Evolutionary conservation across 768 basidiomycete genomes (phyloP), one percentile per base, ranked within the genome.

Genomic region (Favolaschia claudopus): DNA sequence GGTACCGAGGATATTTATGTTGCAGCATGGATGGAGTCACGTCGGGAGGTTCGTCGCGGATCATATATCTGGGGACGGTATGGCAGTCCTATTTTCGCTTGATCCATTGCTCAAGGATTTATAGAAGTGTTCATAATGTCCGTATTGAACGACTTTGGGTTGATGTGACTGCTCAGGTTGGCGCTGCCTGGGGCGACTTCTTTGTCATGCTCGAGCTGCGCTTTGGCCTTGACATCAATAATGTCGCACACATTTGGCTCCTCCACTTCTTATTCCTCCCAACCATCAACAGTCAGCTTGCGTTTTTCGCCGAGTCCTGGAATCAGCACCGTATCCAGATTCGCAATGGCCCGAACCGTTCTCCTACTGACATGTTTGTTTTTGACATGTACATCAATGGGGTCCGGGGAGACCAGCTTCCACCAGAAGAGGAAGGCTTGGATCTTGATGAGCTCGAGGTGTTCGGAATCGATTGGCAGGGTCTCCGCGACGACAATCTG

Each of bases 91-190:
- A n/a, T n/a, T n/a, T n/a, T n/a, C n/a, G n/a, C n/a, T n/a, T n/a
- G n/a, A n/a, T n/a, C n/a, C n/a, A n/a, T n/a, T n/a, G n/a, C n/a
- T n/a, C n/a, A n/a, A n/a, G n/a, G n/a, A n/a, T n/a, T n/a, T n/a
- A n/a, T n/a, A n/a, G n/a, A 6, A 74, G 72, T 63, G 73, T 79
- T 14, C 76, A 79, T 57, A 80, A 78, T 46, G 74, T 70, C 17
- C 63, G 75, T 0, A 76, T 78, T 34, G 76, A 80, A 45, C 58
- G 72, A 1, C 62, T 79, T 1, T 80, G 78, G 77, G 64, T 65
- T 19, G 74, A 79, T 42, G 67, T 78, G n/a, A 79, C 74, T 1
- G 7, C 20, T 20, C 70, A 69, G 0, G 65, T 76, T 59, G 73
- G 74, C 1, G 24, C 37, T 22, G 76, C 74, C 34, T 81, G 79